Evolutionary conservation across 1,284 basidiomycete species (phyloP), one percentile per base, ranked within the genome.

Genomic region (Pseudozyma sp.): DNA sequence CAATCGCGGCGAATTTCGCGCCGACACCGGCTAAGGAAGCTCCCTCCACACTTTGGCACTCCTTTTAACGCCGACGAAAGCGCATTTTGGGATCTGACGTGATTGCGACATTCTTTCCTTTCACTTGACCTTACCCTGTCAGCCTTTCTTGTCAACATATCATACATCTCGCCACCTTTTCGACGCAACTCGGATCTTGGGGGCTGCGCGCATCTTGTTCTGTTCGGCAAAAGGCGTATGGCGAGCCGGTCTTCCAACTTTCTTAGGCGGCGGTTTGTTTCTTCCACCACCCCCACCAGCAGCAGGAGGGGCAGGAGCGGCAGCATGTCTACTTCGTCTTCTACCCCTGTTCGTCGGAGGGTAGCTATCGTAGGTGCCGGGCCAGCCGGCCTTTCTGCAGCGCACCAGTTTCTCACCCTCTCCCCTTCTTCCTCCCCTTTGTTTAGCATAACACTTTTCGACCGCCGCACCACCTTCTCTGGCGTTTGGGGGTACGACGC

Each of bases 351-450:
- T 19, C 54, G 16, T 52, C 48, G 43, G 16, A 18, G 86, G 25
- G 77, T 87, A 18, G 86, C 86, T 5, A 75, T 88, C 38, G 83
- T 88, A 16, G 87, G 87, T 13, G 86, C 81, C 0, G 87, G 87
- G 13, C 81, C 86, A 16, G 76, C 85, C 0, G 87, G 87, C 0
- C 76, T 88, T 12, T 80, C 85, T 0, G 85, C 85, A 25, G 79
- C 86, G 8, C 83, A 85, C 48, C 86, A 87, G 59, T 65, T 86
- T 2, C 70, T 85, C 7, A 78, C 69, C 66, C 49, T 60, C 36
- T 35, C 25, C 16, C 5, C 48, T n/a, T 19, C 38, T 10, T 25
- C 19, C 42, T 12, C 40, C 19, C 3, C 45, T 3, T 12, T 4
- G 16, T 40, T 74, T 62, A 4, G 19, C 31, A 31, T 73, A 0